These are phyloP conservation scores for Durotheca rogersii DNA, from an alignment of 495 filamentous ascomycete species.

Conservation along the genomic window DNA sequence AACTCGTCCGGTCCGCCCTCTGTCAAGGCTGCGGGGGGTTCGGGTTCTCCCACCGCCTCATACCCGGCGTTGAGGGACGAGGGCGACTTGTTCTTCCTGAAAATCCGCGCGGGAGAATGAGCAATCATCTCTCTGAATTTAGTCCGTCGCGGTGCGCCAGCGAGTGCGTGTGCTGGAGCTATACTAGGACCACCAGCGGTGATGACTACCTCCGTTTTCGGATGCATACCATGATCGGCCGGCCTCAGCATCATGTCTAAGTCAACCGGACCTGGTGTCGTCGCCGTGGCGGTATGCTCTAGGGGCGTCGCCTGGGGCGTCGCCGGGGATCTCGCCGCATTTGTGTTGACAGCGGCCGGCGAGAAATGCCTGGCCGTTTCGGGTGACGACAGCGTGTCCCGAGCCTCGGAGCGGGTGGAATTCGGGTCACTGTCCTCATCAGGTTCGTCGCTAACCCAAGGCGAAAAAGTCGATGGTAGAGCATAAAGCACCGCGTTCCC, in stretches of 20 bases:
- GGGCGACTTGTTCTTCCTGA: conserved; percentile 3
- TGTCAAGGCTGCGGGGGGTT: not conserved
- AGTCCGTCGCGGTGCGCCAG: conserved; percentile 5
- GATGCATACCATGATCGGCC: conserved; percentile 9
- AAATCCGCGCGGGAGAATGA: conserved; percentile 5
- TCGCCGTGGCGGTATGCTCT: not conserved
- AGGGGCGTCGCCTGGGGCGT: not conserved
- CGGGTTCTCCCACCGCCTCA: conserved; percentile 11
- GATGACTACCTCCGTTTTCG: conserved; percentile 19
- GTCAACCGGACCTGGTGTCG: not conserved
- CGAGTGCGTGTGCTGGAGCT: not conserved
- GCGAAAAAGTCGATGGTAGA: conserved; percentile 30
- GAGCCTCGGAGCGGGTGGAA: conserved; percentile 7
- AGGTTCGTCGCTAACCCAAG: conserved; percentile 10
- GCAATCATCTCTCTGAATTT: conserved; percentile 25
- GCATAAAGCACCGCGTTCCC: conserved; percentile 1
- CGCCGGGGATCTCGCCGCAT: not conserved
- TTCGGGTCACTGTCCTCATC: conserved; percentile 1
- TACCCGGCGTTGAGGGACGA: conserved; percentile 6
- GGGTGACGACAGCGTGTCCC: conserved; percentile 1
- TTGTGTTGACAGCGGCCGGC: conserved; percentile 1
- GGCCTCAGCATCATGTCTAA: conserved; percentile 7
- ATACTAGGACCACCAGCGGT: conserved; percentile 1
- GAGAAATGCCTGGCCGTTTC: not conserved
- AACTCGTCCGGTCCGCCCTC: conserved; percentile 4